These are phyloP conservation scores for Leccinum imitatum DNA, from an alignment of 768 basidiomycete genomes.

Conservation along the genomic window DNA sequence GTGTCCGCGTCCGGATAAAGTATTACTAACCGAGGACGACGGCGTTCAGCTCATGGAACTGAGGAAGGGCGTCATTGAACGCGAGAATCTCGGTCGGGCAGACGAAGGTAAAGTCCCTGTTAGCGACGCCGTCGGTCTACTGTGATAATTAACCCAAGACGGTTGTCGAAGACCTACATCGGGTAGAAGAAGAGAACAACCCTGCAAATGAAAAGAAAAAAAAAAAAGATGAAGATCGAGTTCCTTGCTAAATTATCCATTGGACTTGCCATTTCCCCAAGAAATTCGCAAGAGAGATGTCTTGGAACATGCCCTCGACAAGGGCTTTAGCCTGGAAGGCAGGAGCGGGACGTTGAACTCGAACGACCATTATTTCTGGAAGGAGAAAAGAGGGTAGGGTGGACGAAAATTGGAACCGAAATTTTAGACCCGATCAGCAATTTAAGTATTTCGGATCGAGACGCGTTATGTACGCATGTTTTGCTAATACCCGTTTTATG, in stretches of 20 bases:
- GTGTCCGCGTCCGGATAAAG: neutral
- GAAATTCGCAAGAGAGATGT: constrained; percentile 71
- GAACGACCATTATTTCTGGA: constrained; percentile 39
- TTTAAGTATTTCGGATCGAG: constrained; percentile 17
- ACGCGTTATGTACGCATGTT: constrained; percentile 34
- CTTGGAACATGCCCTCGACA: constrained; percentile 72
- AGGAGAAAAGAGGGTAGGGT: neutral
- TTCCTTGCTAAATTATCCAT: neutral
- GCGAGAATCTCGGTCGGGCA: constrained; percentile 97
- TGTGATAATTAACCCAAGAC: neutral
- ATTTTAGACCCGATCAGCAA: neutral
- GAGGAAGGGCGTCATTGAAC: constrained; percentile 83
- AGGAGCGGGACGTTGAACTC: constrained; percentile 85
- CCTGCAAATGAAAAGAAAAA: constrained; percentile 43
- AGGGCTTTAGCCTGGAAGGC: constrained; percentile 75
- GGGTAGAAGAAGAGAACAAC: constrained; percentile 95
- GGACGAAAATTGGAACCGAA: neutral
- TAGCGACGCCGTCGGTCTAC: neutral
- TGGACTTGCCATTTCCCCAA: constrained; percentile 72
- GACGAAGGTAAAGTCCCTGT: constrained; percentile 83
- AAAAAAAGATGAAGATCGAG: neutral
- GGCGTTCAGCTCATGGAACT: constrained; percentile 73
- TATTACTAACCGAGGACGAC: constrained; percentile 67
- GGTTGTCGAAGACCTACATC: constrained; percentile 52
- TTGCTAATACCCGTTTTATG: constrained; percentile 3